Evolutionary conservation across 2,329 filamentous ascomycete species (phyloP).

Genomic region (Venturia effusa): DNA sequence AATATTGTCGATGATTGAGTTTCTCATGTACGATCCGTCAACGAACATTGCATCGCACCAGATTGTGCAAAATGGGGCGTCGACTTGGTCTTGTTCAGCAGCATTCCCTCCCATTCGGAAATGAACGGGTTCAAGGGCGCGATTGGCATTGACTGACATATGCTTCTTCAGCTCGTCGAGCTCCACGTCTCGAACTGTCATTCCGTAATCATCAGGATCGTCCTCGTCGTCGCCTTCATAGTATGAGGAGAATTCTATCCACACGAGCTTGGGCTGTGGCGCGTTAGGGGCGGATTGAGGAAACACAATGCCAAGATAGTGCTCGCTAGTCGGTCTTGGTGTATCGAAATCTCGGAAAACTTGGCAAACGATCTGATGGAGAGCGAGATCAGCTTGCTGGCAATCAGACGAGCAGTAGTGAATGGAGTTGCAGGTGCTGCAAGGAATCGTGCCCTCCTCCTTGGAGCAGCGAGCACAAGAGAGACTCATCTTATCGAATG

Average conservation of each 20-base stretch:
- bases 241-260: not conserved
- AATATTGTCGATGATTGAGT: no score
- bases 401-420: not conserved
- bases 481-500: not conserved
- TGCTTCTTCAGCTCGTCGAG: not conserved
- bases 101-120: no score
- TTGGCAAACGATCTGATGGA: not conserved
- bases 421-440: not conserved
- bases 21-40: no score
- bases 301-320: not conserved
- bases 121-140: not conserved
- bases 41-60: no score
- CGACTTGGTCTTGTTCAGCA: not conserved
- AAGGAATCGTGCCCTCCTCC: not conserved
- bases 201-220: no score
- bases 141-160: not conserved
- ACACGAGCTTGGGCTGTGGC: not conserved
- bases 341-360: not conserved
- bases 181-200: not conserved
- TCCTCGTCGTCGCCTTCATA: not conserved
- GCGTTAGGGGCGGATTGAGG: not conserved
- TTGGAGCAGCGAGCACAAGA: not conserved
- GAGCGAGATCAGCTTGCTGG: not conserved
- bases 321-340: not conserved
- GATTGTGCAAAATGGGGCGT: no score